A percentile compares a stretch with the other conserved stretches of the same genome.
Evolutionary conservation across 2,329 filamentous ascomycete species (phyloP).

Genomic region (Diaporthe sp.): DNA sequence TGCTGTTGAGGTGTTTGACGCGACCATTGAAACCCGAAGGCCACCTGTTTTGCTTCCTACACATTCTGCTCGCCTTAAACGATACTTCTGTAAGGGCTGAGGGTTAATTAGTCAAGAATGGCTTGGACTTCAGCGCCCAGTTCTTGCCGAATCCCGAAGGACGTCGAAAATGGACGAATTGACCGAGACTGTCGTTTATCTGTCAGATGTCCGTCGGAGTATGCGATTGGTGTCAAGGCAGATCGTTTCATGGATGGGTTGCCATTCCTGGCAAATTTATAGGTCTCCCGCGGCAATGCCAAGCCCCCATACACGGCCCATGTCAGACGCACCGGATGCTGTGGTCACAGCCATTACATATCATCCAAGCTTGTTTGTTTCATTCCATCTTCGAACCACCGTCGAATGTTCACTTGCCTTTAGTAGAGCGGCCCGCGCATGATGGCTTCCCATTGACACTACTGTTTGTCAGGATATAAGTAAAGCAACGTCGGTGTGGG

Average conservation of each 20-base stretch:
- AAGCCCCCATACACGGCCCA: background rate
- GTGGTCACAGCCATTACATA: constrained; percentile 5
- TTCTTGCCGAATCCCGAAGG: too few relatives aligned
- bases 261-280: constrained; percentile 9
- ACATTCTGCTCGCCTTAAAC: background rate
- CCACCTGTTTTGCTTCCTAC: background rate
- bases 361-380: constrained; percentile 24
- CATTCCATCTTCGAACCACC: constrained; percentile 9
- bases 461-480: background rate
- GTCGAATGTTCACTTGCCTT: background rate
- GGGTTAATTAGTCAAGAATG: background rate
- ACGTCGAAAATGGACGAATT: background rate
- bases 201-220: background rate
- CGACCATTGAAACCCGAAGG: background rate
- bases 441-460: background rate
- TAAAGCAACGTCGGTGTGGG: background rate
- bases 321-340: constrained; percentile 1
- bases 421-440: background rate
- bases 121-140: background rate
- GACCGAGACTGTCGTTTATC: background rate
- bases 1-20: background rate
- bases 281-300: constrained; percentile 8
- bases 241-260: constrained; percentile 17
- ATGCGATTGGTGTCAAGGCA: constrained; percentile 17
- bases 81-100: background rate